phyloP scores from a whole-genome alignment of 768 basidiomycete genomes.

The Epithele typhae region DNA sequence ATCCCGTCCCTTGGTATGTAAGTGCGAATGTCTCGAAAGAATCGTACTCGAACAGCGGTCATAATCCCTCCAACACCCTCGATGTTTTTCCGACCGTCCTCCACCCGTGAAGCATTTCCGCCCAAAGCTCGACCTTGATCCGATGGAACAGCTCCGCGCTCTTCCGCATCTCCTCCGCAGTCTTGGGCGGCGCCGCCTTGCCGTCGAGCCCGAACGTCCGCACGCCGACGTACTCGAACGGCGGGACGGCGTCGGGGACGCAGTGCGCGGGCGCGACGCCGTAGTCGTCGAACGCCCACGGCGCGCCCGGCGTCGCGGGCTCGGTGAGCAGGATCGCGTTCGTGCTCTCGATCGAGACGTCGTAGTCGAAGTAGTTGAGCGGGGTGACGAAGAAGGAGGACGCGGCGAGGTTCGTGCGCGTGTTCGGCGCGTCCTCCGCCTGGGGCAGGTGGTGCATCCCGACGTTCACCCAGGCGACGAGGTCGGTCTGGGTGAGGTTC shows the following conservation, averaged over 20 bases:
- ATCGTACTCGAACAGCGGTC: too few relatives aligned
- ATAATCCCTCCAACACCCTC: too few relatives aligned
- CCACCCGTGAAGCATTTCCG: too few relatives aligned
- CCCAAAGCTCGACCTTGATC: conserved; percentile 22
- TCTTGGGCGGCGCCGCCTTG: conserved; percentile 23
- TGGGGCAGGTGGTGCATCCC: conserved; percentile 67
- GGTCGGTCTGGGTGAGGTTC: conserved; percentile 57
- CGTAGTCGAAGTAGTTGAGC: conserved; percentile 62
- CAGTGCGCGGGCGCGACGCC: conserved; percentile 44
- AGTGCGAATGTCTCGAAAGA: too few relatives aligned
- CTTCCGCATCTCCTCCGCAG: conserved; percentile 36
- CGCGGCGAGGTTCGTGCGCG: conserved; percentile 50
- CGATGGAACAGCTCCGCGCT: conserved; percentile 31
- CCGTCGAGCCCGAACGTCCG: conserved; percentile 33
- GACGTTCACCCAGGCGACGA: conserved; percentile 64
- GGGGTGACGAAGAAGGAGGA: conserved; percentile 58
- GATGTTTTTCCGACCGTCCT: too few relatives aligned
- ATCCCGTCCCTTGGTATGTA: too few relatives aligned
- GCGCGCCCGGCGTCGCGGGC: conserved; percentile 32
- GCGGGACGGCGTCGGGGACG: conserved; percentile 31
- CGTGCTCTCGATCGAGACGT: conserved; percentile 53
- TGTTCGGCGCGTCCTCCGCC: conserved; percentile 62
- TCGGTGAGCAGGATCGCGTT: conserved; percentile 47
- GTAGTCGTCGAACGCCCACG: conserved; percentile 46
- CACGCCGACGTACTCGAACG: conserved; percentile 36